phyloP scores from a whole-genome alignment of 2,329 filamentous ascomycete species.

The Bipolaris oryzae region DNA sequence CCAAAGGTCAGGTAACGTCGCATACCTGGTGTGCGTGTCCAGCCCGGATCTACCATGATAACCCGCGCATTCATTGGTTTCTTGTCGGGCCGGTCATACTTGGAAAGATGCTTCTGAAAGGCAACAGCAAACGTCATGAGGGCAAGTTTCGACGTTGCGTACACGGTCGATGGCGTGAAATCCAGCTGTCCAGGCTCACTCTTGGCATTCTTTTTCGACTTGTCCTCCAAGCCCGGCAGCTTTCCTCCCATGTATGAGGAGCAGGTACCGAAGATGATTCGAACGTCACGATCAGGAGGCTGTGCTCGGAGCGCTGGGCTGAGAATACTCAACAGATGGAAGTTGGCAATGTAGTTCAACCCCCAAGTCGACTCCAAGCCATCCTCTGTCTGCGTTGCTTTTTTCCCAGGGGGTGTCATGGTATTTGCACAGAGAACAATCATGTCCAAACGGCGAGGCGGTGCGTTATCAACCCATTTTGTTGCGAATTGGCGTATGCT shows the following conservation, averaged over 20 bases:
- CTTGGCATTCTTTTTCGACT: slow-evolving; percentile 60
- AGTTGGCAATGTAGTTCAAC: slow-evolving; percentile 94
- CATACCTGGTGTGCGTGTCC: slow-evolving; percentile 83
- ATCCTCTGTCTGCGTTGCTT: slow-evolving; percentile 69
- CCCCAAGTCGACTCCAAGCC: slow-evolving; percentile 91
- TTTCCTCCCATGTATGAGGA: slow-evolving; percentile 83
- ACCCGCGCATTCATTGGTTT: slow-evolving; percentile 82
- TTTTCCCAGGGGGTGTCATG: slow-evolving; percentile 70
- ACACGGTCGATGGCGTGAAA: slow-evolving; percentile 54
- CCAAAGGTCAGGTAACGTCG: slow-evolving; percentile 86
- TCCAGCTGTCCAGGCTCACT: slow-evolving; percentile 32
- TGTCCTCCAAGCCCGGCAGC: slow-evolving; percentile 63
- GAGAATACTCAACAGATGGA: slow-evolving; percentile 89
- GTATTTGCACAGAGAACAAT: slow-evolving; percentile 85
- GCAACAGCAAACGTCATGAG: slow-evolving; percentile 87
- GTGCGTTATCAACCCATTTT: slow-evolving; percentile 96
- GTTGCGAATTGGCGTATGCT: slow-evolving; percentile 93
- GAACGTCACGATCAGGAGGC: slow-evolving; percentile 90
- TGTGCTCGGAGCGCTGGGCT: slow-evolving; percentile 89
- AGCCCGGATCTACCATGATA: slow-evolving; percentile 85
- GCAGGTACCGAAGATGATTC: slow-evolving; percentile 85
- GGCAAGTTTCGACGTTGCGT: slow-evolving; percentile 66
- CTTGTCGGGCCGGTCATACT: slow-evolving; percentile 82
- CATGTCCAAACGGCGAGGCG: slow-evolving; percentile 87
- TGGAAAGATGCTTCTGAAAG: slow-evolving; percentile 88